phyloP scores from a whole-genome alignment of 805 yeast genomes.

The Vanderwaltozyma tropicalis region DNA sequence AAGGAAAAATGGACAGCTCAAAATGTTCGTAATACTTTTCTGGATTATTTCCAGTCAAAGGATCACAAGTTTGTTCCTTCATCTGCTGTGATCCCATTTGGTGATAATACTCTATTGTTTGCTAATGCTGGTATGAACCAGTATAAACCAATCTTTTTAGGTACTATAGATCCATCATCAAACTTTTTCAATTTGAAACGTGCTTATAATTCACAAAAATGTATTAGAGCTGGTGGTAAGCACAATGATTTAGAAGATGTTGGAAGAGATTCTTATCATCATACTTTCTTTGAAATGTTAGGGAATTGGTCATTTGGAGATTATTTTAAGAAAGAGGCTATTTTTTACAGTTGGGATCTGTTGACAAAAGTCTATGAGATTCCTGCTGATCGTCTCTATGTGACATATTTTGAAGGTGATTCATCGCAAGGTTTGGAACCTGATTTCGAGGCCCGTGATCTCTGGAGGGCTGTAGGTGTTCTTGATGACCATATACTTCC shows the following conservation, averaged over 20 bases:
- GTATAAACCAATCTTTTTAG: conserved; percentile 92
- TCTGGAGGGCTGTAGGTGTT: conserved; percentile 83
- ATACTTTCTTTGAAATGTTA: conserved; percentile 97
- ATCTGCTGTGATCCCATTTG: conserved; percentile 92
- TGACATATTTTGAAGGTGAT: conserved; percentile 95
- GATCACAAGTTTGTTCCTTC: conserved; percentile 81
- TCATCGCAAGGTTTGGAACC: conserved; percentile 71
- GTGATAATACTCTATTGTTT: conserved; percentile 90
- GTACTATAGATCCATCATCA: conserved; percentile 91
- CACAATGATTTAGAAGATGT: conserved; percentile 97
- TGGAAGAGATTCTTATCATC: conserved; percentile 95
- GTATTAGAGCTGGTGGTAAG: conserved; percentile 99
- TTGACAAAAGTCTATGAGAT: conserved; percentile 78
- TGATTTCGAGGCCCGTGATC: conserved; percentile 83
- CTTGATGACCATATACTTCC: conserved; percentile 86
- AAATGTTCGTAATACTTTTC: conserved; percentile 67
- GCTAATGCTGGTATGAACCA: conserved; percentile 99
- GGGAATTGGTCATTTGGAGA: conserved; percentile 99
- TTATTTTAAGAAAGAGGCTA: conserved; percentile 92
- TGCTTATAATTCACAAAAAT: conserved; percentile 93
- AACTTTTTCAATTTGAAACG: conserved; percentile 75
- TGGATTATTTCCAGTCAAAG: conserved; percentile 62
- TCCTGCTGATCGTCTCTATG: conserved; percentile 71
- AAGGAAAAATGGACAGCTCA: conserved; percentile 39
- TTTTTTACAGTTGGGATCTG: conserved; percentile 80